Evolutionary conservation across 2,329 filamentous ascomycete species (phyloP), one percentile per base, ranked within the genome.

Genomic region (Ascochyta clinopodiicola): DNA sequence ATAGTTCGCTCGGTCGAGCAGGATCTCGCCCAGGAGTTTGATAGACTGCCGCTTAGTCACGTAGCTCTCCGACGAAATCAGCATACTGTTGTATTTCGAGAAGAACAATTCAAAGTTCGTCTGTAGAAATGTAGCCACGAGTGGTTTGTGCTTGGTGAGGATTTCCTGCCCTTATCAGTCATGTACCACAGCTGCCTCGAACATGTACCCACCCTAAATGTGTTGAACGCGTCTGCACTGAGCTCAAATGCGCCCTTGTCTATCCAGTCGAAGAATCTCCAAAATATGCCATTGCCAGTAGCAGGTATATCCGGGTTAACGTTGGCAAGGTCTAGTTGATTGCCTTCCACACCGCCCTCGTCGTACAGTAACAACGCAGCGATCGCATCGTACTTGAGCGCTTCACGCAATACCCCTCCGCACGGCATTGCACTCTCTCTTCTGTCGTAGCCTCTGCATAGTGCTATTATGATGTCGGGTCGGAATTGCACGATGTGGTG

Each of bases 11-110:
- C 95, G 87, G 75, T 98, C 95, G 31, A 99, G 84, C 51, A 99
- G 80, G 43, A 99, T 92, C 78, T 99, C 95, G 48, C 95, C 95
- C 1, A 99, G 85, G 38, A 99, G 84, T 77, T 99, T 99, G 79
- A 98, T 98, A 15, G 92, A 97, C 78, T 99, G 95, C 44, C 95
- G 86, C 77, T 99, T 99, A 24, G 95, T 99, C 59, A 99, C 95
- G 73, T 99, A 99, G 72, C 91, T 96, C 72, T 93, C 91, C 29
- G 92, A 96, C 72, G 96, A 92, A 34, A 98, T 87, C 29, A 99
- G 83, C 22, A 89, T 86, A 55, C 85, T 85, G 79, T 98, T 97
- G 81, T 97, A 98, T 73, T 88, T 88, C 51, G 87, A 82, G 78
- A 99, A 99, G 81, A 99, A 99, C 57, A 91, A 81, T 59, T 95